These are phyloP conservation scores for Eruca vesicaria DNA, from an alignment of 441 rosid genomes.

Conservation along the genomic window DNA sequence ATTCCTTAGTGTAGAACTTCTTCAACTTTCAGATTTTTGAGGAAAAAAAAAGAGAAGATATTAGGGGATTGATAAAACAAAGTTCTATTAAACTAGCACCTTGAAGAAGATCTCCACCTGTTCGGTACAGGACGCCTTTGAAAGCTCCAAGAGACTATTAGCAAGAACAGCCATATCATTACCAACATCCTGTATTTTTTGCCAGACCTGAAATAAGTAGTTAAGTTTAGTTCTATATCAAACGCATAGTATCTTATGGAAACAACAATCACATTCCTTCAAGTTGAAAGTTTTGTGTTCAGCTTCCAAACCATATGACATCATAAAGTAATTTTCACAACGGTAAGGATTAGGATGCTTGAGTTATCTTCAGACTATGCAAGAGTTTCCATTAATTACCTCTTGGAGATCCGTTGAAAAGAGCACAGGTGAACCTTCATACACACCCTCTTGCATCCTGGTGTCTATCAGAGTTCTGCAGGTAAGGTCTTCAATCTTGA, in stretches of 20 bases:
- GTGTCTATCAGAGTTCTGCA: constrained; percentile 53
- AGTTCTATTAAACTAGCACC: not conserved
- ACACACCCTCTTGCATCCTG: constrained; percentile 78
- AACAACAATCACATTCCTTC: constrained; percentile 4
- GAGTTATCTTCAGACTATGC: constrained; percentile 1
- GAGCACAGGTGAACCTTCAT: constrained; percentile 62
- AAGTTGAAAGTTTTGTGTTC: constrained; percentile 6
- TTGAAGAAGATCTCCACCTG: not conserved
- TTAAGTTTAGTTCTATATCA: constrained; percentile 14
- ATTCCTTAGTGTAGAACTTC: constrained; percentile 34
- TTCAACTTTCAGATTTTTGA: constrained; percentile 21
- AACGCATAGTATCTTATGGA: not conserved
- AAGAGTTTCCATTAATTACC: constrained; percentile 43
- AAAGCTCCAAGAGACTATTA: constrained; percentile 60
- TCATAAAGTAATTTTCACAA: not conserved
- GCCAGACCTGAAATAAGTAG: constrained; percentile 64
- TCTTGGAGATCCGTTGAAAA: constrained; percentile 60
- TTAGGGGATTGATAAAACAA: not conserved
- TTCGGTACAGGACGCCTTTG: constrained; percentile 26
- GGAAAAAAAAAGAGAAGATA: not conserved
- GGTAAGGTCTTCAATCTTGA: constrained; percentile 52
- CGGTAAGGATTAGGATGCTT: not conserved
- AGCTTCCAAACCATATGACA: not conserved
- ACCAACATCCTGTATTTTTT: constrained; percentile 62
- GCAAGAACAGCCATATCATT: constrained; percentile 67